A percentile compares a stretch with the other conserved stretches of the same genome.
Evolutionary conservation across 495 filamentous ascomycete genomes (phyloP).

Genomic region (Daldinia vernicosa): DNA sequence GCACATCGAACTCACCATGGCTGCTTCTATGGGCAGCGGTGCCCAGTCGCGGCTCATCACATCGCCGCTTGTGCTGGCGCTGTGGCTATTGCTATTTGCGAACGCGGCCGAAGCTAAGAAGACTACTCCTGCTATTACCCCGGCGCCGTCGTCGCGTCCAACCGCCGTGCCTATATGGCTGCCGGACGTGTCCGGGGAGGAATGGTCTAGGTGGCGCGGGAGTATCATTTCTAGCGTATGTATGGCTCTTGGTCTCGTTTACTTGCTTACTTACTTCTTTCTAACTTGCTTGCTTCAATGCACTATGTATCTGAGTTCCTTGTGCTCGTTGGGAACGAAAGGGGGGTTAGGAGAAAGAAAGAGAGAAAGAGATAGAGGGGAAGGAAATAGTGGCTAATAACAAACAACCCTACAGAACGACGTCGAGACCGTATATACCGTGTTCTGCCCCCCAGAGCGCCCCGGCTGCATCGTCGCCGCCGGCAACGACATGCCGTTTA

Average conservation of each 20-base stretch:
- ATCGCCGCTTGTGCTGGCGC: not conserved
- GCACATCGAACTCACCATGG: not conserved
- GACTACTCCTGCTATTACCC: slow-evolving; percentile 7
- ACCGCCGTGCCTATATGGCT: slow-evolving; percentile 51
- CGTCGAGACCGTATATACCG: slow-evolving; percentile 49
- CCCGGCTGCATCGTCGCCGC: slow-evolving; percentile 1
- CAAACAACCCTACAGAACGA: slow-evolving; percentile 31
- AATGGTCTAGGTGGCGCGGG: slow-evolving; percentile 50
- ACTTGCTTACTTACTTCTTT: too few species aligned
- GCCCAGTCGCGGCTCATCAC: not conserved
- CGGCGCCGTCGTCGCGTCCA: slow-evolving; percentile 5
- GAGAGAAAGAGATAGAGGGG: not conserved
- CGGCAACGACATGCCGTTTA: slow-evolving; percentile 41
- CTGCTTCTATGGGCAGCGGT: not conserved
- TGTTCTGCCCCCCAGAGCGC: slow-evolving; percentile 51
- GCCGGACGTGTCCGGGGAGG: slow-evolving; percentile 40
- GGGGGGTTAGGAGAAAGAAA: not conserved
- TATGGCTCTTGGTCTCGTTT: too few species aligned
- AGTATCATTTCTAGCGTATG: slow-evolving; percentile 51
- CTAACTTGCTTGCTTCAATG: not conserved
- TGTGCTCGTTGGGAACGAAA: not conserved
- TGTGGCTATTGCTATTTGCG: not conserved
- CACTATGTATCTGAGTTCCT: not conserved
- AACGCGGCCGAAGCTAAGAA: not conserved
- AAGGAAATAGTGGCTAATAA: not conserved